Conservation (phyloP, 2,329 filamentous ascomycete species). For the Neurospora crassa region DNA sequence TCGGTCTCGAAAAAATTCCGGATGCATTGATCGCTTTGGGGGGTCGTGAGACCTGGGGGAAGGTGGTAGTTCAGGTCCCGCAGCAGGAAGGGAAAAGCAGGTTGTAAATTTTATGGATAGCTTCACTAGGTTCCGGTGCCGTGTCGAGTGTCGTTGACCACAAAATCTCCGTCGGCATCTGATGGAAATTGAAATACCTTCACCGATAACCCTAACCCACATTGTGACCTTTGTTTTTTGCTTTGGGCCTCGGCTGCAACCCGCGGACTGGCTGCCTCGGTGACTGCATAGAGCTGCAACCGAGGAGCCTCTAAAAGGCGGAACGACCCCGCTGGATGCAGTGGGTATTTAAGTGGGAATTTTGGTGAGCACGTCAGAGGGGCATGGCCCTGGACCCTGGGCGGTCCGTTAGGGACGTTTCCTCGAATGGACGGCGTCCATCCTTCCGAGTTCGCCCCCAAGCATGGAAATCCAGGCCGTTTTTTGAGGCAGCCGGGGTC, state of each 20-base stretch:
- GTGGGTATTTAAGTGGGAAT: not conserved
- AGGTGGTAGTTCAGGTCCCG: slow-evolving; percentile 82
- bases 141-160: not conserved
- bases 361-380: not conserved
- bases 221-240: not conserved
- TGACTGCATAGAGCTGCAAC: not conserved
- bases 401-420: not conserved
- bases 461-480: not conserved
- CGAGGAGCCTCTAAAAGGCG: not conserved
- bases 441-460: not conserved
- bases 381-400: not conserved
- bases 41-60: slow-evolving; percentile 82
- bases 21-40: slow-evolving; percentile 70
- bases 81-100: slow-evolving; percentile 50
- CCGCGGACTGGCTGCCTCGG: not conserved
- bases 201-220: not conserved
- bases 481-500: not conserved
- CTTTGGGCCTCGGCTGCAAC: not conserved
- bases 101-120: slow-evolving; percentile 27
- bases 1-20: slow-evolving; percentile 70
- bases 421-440: not conserved
- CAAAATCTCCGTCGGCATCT: not conserved
- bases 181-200: not conserved
- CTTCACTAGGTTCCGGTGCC: not conserved
- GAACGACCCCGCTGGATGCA: not conserved